A percentile compares a stretch with the other conserved stretches of the same genome.
phyloP scores from a whole-genome alignment of 106 monocot species.

The Platanthera guangdongensis region DNA sequence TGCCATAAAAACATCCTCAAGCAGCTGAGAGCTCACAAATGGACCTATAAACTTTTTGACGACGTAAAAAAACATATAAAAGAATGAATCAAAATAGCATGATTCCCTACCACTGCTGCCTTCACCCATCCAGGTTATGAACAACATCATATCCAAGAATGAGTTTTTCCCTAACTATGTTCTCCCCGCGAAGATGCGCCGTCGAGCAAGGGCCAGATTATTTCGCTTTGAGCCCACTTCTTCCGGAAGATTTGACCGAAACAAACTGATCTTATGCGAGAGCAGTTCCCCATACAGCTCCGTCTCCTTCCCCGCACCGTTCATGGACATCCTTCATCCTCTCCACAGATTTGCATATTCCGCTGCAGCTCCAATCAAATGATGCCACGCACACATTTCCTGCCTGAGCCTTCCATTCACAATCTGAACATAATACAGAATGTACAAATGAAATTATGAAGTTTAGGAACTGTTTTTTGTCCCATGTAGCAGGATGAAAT shows the following conservation, averaged over 20 bases:
- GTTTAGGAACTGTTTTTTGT: too few species aligned
- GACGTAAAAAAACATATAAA: not conserved
- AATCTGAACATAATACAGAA: slow-evolving; percentile 19
- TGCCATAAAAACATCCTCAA: not conserved
- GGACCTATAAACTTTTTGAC: not conserved
- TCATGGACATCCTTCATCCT: slow-evolving; percentile 47
- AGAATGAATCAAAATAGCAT: not conserved
- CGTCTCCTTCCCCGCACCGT: slow-evolving; percentile 54
- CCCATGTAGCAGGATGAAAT: too few species aligned
- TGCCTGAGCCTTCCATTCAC: slow-evolving; percentile 59
- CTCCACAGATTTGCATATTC: slow-evolving; percentile 54
- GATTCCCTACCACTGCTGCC: not conserved
- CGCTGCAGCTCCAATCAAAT: slow-evolving; percentile 67
- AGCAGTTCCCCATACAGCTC: slow-evolving; percentile 34
- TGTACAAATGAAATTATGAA: not conserved
- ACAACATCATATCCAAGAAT: not conserved
- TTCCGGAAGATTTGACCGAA: not conserved
- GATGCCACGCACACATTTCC: slow-evolving; percentile 55
- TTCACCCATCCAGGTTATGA: too few species aligned
- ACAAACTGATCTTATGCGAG: slow-evolving; percentile 17
- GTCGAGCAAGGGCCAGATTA: not conserved
- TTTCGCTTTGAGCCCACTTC: not conserved
- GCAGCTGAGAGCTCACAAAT: not conserved
- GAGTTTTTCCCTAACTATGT: not conserved
- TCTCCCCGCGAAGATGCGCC: too few species aligned